phyloP scores from a whole-genome alignment of 2,329 filamentous ascomycete genomes.

The Hirsutella minnesotensis region DNA sequence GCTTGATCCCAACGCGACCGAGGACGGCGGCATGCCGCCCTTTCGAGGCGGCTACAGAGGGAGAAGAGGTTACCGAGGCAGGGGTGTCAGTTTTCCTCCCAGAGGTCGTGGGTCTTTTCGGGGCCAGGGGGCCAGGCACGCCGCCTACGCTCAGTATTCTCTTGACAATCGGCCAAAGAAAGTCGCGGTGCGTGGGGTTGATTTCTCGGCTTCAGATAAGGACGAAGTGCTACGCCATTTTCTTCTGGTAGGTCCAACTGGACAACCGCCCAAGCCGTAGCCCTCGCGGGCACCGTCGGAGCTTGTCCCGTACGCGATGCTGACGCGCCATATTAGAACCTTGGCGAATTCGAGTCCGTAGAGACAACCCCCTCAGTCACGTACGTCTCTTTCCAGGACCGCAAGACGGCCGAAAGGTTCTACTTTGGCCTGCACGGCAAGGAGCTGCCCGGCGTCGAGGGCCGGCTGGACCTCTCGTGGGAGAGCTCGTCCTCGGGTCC shows the following conservation, averaged over 20 bases:
- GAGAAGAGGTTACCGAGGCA: slow-evolving; percentile 20
- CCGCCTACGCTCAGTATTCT: slow-evolving; percentile 50
- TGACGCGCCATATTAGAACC: slow-evolving; percentile 29
- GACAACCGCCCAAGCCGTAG: neutral
- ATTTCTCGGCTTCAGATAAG: slow-evolving; percentile 48
- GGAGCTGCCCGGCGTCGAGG: slow-evolving; percentile 48
- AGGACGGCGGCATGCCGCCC: slow-evolving; percentile 25
- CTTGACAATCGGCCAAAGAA: slow-evolving; percentile 67
- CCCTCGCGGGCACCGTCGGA: neutral
- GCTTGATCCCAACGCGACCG: slow-evolving; percentile 44
- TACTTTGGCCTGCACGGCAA: slow-evolving; percentile 44
- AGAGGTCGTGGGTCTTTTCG: slow-evolving; percentile 27
- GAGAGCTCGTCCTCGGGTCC: slow-evolving; percentile 20
- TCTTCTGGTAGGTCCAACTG: slow-evolving; percentile 44
- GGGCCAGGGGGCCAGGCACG: slow-evolving; percentile 35
- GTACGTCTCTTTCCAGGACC: slow-evolving; percentile 52
- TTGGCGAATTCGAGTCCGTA: slow-evolving; percentile 51
- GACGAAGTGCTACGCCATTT: slow-evolving; percentile 62
- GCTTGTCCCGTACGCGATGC: too few relatives aligned
- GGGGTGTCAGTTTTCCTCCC: slow-evolving; percentile 13
- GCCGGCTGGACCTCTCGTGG: slow-evolving; percentile 57
- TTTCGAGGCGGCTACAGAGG: slow-evolving; percentile 26
- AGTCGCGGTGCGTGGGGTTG: slow-evolving; percentile 50
- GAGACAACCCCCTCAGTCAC: slow-evolving; percentile 34
- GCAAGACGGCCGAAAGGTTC: slow-evolving; percentile 60